Percentiles rank a stretch among this genome's conserved stretches.
Evolutionary conservation across 257 asterid genomes (phyloP).

Genomic region (Cinchona pubescens): DNA sequence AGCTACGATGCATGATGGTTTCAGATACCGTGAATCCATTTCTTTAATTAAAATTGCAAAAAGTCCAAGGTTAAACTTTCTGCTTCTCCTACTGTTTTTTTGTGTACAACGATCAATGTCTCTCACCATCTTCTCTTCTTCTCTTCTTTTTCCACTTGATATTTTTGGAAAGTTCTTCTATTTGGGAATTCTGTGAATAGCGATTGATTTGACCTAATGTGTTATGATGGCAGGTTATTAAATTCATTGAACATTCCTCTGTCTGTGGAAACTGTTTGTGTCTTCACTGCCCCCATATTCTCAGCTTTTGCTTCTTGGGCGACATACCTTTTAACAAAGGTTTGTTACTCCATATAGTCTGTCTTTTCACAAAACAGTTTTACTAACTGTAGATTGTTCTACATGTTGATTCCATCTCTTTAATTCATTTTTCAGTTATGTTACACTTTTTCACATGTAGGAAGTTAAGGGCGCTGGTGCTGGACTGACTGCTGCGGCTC

Average conservation of each 20-base stretch:
- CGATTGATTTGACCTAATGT: slow-evolving; percentile 18
- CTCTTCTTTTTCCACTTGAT: not conserved
- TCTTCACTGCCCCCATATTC: slow-evolving; percentile 95
- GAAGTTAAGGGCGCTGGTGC: slow-evolving; percentile 98
- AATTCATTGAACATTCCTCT: slow-evolving; percentile 84
- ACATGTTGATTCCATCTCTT: not conserved
- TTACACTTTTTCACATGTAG: slow-evolving; percentile 38
- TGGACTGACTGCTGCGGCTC: slow-evolving; percentile 97
- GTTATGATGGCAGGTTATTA: slow-evolving; percentile 64
- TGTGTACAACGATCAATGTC: not conserved
- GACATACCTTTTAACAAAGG: slow-evolving; percentile 94
- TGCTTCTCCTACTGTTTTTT: not conserved
- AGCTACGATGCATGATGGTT: not conserved
- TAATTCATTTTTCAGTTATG: not conserved
- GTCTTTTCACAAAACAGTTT: not conserved
- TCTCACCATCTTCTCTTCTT: not conserved
- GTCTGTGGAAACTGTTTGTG: slow-evolving; percentile 98
- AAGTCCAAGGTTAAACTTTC: not conserved
- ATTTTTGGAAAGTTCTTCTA: not conserved
- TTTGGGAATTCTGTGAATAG: not conserved
- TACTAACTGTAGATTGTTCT: not conserved
- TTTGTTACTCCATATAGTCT: slow-evolving; percentile 27
- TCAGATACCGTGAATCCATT: not conserved
- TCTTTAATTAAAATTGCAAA: not conserved
- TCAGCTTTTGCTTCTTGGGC: slow-evolving; percentile 99